Percentiles rank a stretch among this genome's conserved stretches.
Evolutionary conservation across 139 green algal species (phyloP).

Genomic region (Picochlorum sp.): DNA sequence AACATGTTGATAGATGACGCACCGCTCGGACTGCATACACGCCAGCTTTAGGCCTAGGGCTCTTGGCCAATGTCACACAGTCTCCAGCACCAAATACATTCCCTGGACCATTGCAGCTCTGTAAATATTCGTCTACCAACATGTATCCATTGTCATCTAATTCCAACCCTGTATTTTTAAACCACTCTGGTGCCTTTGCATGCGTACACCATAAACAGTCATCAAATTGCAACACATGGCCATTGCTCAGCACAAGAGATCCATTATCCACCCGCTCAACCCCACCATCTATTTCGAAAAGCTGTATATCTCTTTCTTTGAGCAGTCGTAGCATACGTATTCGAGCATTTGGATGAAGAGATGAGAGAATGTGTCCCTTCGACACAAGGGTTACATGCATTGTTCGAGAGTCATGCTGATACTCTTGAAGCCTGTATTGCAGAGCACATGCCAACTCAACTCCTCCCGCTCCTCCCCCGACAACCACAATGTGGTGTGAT

Average conservation of each 20-base stretch:
- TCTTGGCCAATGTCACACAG: slow-evolving; percentile 44
- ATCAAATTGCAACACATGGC: slow-evolving; percentile 49
- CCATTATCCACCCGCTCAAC: not conserved
- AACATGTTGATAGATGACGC: not conserved
- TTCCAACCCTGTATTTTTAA: slow-evolving; percentile 36
- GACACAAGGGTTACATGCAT: slow-evolving; percentile 27
- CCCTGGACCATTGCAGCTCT: slow-evolving; percentile 26
- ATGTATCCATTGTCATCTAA: slow-evolving; percentile 67
- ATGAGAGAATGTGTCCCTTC: slow-evolving; percentile 35
- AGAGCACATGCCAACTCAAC: slow-evolving; percentile 82
- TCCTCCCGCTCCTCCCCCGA: slow-evolving; percentile 83
- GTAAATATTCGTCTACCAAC: slow-evolving; percentile 61
- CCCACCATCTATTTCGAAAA: slow-evolving; percentile 10
- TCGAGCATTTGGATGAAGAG: slow-evolving; percentile 24
- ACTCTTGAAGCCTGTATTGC: slow-evolving; percentile 31
- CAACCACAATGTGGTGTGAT: slow-evolving; percentile 53
- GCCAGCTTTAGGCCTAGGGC: slow-evolving; percentile 93
- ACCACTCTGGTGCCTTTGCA: slow-evolving; percentile 61
- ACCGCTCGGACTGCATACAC: slow-evolving; percentile 91
- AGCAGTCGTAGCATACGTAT: slow-evolving; percentile 31
- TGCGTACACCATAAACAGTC: slow-evolving; percentile 93
- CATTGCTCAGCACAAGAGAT: slow-evolving; percentile 36
- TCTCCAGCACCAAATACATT: slow-evolving; percentile 92
- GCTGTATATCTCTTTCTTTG: slow-evolving; percentile 15
- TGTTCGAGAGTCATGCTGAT: not conserved